Evolutionary conservation across 202 grass and related monocot genomes (phyloP).

Genomic region (Carex arenaria): DNA sequence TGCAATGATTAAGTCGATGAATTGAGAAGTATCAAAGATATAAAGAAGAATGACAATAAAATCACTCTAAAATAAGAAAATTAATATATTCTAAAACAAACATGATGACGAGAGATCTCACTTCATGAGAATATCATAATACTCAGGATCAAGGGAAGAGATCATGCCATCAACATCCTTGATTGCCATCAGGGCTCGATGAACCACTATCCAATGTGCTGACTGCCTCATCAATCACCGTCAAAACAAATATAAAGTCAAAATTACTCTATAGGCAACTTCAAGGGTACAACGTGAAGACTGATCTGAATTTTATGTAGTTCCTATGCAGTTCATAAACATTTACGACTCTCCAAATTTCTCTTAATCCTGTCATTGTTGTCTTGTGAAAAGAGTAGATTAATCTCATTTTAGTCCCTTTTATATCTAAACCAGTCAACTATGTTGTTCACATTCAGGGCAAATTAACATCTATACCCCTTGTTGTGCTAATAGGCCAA

Average conservation of each 20-base stretch:
- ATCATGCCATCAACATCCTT: conserved; percentile 93
- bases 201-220: conserved; percentile 95
- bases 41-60: conserved; percentile 7
- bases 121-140: conserved; percentile 99
- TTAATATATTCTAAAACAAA: neutral
- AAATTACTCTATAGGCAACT: neutral
- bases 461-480: neutral
- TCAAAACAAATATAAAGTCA: neutral
- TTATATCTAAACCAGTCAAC: neutral
- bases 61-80: neutral
- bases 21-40: neutral
- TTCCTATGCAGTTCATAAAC: neutral
- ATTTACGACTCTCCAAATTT: neutral
- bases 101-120: conserved; percentile 31
- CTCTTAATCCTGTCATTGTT: neutral
- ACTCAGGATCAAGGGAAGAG: conserved; percentile 81
- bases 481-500: neutral
- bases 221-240: conserved; percentile 35
- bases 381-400: neutral
- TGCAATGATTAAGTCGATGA: neutral
- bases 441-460: neutral
- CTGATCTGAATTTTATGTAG: neutral
- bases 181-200: conserved; percentile 94
- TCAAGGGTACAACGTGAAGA: neutral
- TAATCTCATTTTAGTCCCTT: neutral